A percentile compares a stretch with the other conserved stretches of the same genome.
phyloP scores from a whole-genome alignment of 108 stramenopile species.

The Skeletonema potamos region DNA sequence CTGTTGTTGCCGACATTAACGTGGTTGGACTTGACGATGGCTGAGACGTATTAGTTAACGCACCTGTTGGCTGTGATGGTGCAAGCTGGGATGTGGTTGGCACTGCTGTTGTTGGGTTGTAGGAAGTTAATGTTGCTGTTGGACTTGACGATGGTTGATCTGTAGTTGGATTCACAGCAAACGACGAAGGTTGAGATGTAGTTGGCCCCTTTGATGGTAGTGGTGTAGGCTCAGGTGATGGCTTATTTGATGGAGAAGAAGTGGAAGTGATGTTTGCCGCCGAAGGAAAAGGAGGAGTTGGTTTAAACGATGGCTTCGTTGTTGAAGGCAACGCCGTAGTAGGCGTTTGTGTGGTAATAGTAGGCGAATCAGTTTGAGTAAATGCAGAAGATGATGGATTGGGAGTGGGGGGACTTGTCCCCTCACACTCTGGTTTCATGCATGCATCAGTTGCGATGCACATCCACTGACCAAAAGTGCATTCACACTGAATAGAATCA shows the following conservation, averaged over 20 bases:
- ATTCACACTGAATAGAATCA: neutral
- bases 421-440: neutral
- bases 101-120: no score
- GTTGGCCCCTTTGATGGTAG: neutral
- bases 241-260: neutral
- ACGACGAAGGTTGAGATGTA: no score
- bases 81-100: no score
- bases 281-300: neutral
- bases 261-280: neutral
- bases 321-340: no score
- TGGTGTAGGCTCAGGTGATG: neutral
- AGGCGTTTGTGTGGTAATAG: neutral
- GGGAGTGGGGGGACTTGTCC: neutral
- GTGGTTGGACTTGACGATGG: no score
- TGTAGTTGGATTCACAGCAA: neutral
- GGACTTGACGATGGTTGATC: neutral
- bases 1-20: no score
- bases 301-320: neutral
- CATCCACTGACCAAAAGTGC: neutral
- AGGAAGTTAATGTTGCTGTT: no score
- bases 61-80: no score
- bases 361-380: neutral
- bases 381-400: neutral
- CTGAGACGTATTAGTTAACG: no score
- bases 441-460: neutral